These are phyloP conservation scores for Euphorbia lathyris DNA, from an alignment of 345 rosid species.

Conservation along the genomic window DNA sequence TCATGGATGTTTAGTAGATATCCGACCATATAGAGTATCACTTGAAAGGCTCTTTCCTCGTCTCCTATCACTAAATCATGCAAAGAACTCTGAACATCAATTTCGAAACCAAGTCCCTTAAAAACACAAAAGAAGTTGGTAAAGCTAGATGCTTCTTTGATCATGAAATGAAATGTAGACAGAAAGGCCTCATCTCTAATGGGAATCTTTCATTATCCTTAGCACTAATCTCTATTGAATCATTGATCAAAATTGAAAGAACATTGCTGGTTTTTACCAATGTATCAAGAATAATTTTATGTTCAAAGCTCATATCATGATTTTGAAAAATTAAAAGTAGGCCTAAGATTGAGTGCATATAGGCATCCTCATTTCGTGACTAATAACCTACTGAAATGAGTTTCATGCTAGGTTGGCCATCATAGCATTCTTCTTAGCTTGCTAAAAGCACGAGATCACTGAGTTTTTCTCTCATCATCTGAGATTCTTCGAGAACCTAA, in stretches of 20 bases:
- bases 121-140: slow-evolving; percentile 75
- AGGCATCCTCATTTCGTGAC: slow-evolving; percentile 92
- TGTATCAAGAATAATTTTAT: slow-evolving; percentile 63
- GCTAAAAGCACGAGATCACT: slow-evolving; percentile 67
- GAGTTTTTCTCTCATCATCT: slow-evolving; percentile 76
- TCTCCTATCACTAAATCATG: slow-evolving; percentile 83
- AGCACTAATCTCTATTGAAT: slow-evolving; percentile 69
- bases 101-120: slow-evolving; percentile 63
- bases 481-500: slow-evolving; percentile 93
- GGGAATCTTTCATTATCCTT: slow-evolving; percentile 70
- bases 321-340: slow-evolving; percentile 73
- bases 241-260: slow-evolving; percentile 71
- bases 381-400: slow-evolving; percentile 94
- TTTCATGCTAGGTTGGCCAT: slow-evolving; percentile 92
- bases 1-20: slow-evolving; percentile 55
- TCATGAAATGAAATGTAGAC: slow-evolving; percentile 66
- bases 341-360: slow-evolving; percentile 91
- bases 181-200: slow-evolving; percentile 58
- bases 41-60: slow-evolving; percentile 81
- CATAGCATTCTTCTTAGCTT: slow-evolving; percentile 79
- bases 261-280: slow-evolving; percentile 67
- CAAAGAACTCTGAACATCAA: slow-evolving; percentile 62
- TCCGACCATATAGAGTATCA: slow-evolving; percentile 89
- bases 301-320: slow-evolving; percentile 53
- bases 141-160: slow-evolving; percentile 80